Evolutionary conservation across 208 protist species (phyloP), one percentile per base, ranked within the genome.

Genomic region (Leishmania amazonensis): DNA sequence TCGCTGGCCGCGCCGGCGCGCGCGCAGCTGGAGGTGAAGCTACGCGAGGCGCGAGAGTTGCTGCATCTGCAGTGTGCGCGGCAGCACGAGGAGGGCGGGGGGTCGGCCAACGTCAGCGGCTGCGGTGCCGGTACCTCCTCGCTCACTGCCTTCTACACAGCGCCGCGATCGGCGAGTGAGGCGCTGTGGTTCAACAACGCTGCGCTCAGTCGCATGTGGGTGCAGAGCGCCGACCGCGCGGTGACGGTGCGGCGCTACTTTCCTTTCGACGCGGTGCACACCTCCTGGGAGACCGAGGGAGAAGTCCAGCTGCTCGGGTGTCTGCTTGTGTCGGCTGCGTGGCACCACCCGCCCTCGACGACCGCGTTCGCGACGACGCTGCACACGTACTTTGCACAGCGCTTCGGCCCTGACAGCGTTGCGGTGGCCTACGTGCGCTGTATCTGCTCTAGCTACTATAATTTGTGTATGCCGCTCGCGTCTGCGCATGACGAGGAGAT

Each of bases 241-340:
- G 47, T 60, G 3, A 70, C 73, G 24, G 85, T 87, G 74, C 67
- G 75, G 45, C 85, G 85, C 76, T 76, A 79, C 74, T 96, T 96
- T 78, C 93, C 91, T 8, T 93, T 96, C 67, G 51, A 74, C 38
- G 85, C 88, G n/a, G 83, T 83, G 24, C 38, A 77, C 70, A 91
- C 88, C 19, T 94, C 94, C 28, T 97, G 94, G 94, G 94, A 97
- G 86, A 89, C 89, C 45, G 87, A 81, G 57, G 80, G 92, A 0
- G 94, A 97, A 86, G 88, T 95, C 87, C 91, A 97, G 35, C 80
- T 97, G 13, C 84, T 97, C n/a, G 92, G 85, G 19, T 97, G 92
- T 71, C 62, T 97, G n/a, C 84, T 97, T 11, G 81, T 93, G 45
- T 84, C 88, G 13, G 83, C 86, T 42, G 87, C 89, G 42, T 85